Evolutionary conservation across 2,329 filamentous ascomycete genomes (phyloP).

Genomic region (Fusarium sp.): DNA sequence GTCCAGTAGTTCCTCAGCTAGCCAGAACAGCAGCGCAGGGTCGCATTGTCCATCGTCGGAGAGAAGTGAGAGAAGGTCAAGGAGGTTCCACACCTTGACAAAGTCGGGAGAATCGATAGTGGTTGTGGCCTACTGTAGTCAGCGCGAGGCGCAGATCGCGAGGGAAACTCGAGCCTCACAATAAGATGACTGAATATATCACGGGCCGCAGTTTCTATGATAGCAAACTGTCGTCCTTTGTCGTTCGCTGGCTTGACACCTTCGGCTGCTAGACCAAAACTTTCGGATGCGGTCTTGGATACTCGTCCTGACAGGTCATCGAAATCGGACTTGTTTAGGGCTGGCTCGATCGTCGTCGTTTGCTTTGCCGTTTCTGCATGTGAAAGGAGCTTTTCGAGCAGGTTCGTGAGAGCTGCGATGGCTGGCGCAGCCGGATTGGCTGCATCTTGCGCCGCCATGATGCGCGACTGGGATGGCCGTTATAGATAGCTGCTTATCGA

Average conservation of each 20-base stretch:
- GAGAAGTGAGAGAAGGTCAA: constrained; percentile 89
- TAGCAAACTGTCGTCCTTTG: constrained; percentile 66
- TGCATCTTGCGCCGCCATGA: constrained; percentile 61
- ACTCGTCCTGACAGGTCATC: constrained; percentile 59
- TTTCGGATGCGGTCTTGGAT: constrained; percentile 47
- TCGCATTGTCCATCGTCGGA: constrained; percentile 83
- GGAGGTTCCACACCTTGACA: constrained; percentile 87
- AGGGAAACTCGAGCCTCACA: constrained; percentile 59
- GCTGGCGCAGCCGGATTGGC: constrained; percentile 60
- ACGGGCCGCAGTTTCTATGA: constrained; percentile 85
- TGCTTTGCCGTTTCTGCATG: constrained; percentile 68
- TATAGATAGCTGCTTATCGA: constrained; percentile 14
- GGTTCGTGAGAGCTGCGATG: constrained; percentile 61
- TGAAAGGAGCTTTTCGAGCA: constrained; percentile 66
- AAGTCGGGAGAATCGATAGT: constrained; percentile 81
- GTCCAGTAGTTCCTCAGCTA: constrained; percentile 94
- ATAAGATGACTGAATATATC: constrained; percentile 81
- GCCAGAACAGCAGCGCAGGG: constrained; percentile 83
- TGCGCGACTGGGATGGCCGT: constrained; percentile 33
- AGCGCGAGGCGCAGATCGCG: constrained; percentile 42
- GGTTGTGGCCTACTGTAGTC: constrained; percentile 69
- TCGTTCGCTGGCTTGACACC: constrained; percentile 52
- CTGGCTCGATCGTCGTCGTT: constrained; percentile 72
- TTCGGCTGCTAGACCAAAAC: constrained; percentile 42
- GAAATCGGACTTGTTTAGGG: constrained; percentile 75